Base-by-base conservation (phyloP, 176 grass and related monocot genomes). In the Carex scoparia region DNA sequence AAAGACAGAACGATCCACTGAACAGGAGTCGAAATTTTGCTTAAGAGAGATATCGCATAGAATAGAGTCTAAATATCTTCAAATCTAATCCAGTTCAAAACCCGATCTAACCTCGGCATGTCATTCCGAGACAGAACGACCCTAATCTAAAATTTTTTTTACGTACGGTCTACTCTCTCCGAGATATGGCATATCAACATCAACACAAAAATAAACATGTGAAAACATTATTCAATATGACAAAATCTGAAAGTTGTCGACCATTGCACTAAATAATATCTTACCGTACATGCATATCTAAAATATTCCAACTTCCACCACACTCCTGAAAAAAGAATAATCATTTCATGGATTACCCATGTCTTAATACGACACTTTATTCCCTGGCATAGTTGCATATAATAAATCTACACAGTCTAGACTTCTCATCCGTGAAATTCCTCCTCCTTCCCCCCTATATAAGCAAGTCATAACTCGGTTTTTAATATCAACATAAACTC, bases 291-390 rank as follows among this genome's bases (percentile, higher is more conserved):
- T n/a, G n/a, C n/a, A 77, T 55, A 32, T 77, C 73, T 56, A 12
- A 77, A 77, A 77, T 77, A 77, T 77, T 77, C 73, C 73, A 56
- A 77, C 4, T 32, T 77, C 49, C 46, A 77, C 49, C 73, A 56
- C 40, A 40, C 28, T 51, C 10, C 23, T 14, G 2, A 55, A 32
- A 77, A 77, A 77, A 32, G 49, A 71, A 56, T 10, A 15, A 76
- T 76, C 30, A 1, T 54, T 54, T 51, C 48, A 51, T 51, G 48
- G 19, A 77, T 55, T 77, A 77, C 56, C 49, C 49, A 77, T 77
- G 55, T 77, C 27, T 48, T 14, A 77, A 56, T 16, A 77, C 11
- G 13, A 77, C 51, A 33, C 73, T 56, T 77, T 56, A 77, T 77
- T 77, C 73, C 49, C 73, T 33, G 16, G 18, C 42, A 74, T 28